Percentiles rank a stretch among this genome's conserved stretches.
Evolutionary conservation across 2,329 filamentous ascomycete genomes (phyloP).

Genomic region (Penicillium sp.): DNA sequence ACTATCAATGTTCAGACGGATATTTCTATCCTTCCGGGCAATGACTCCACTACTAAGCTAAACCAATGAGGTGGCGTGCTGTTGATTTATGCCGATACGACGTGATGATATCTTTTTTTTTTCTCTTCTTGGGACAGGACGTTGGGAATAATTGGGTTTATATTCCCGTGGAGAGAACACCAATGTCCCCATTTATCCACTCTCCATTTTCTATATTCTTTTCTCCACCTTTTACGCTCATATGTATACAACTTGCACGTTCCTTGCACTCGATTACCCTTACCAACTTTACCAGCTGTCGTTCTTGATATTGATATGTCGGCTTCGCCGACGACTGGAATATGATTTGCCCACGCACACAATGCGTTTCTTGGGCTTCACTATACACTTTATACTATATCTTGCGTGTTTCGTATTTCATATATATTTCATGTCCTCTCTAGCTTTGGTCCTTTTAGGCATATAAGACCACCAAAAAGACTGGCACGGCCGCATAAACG

Average conservation of each 20-base stretch:
- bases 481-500: no score
- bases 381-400: background rate
- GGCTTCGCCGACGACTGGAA: background rate
- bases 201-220: no score
- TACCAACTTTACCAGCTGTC: background rate
- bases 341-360: background rate
- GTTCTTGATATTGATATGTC: background rate
- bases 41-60: conserved; percentile 15
- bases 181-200: background rate
- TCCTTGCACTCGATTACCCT: background rate
- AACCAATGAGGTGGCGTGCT: background rate
- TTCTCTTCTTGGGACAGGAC: background rate
- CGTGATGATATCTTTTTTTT: conserved; percentile 11
- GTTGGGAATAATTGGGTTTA: background rate
- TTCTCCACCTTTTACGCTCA: background rate
- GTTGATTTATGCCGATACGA: conserved; percentile 14
- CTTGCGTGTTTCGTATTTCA: background rate
- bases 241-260: background rate
- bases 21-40: conserved; percentile 28
- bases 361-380: background rate
- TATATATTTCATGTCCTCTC: background rate
- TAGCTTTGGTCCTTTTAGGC: background rate
- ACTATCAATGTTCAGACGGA: conserved; percentile 34
- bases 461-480: background rate
- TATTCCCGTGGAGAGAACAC: no score